Conservation (phyloP, 768 basidiomycete genomes). For the Multifurca ochricompacta region DNA sequence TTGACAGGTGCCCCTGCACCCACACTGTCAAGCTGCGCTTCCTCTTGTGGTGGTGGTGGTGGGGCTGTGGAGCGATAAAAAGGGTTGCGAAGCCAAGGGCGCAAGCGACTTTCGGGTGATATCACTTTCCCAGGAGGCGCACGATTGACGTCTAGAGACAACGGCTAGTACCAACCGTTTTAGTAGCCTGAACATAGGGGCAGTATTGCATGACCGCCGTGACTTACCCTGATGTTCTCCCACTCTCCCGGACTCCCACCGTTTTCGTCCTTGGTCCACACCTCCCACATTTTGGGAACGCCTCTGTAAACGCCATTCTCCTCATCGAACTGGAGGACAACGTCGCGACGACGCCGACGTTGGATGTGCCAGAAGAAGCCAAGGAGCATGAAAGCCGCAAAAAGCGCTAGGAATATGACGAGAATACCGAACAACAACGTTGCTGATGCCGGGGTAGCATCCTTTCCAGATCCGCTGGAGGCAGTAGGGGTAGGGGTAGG, state of each 20-base stretch:
- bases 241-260: not conserved
- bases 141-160: not conserved
- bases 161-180: not conserved
- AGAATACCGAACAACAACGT: conserved; percentile 6
- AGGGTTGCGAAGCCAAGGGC: not conserved
- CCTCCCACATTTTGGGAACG: conserved; percentile 13
- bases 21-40: not conserved
- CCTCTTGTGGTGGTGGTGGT: not conserved
- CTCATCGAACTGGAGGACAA: not conserved
- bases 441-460: not conserved
- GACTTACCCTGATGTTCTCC: conserved; percentile 8
- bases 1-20: not conserved
- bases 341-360: not conserved
- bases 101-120: not conserved
- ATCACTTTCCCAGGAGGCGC: not conserved
- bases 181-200: not conserved
- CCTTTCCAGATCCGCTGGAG: not conserved
- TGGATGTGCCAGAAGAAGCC: conserved; percentile 7
- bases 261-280: conserved; percentile 8
- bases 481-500: not conserved
- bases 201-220: not conserved
- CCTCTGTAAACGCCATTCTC: not conserved
- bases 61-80: not conserved
- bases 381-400: conserved; percentile 1
- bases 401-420: not conserved